Conservation (phyloP, 1,284 basidiomycete genomes). For the Tremellales sp. region DNA sequence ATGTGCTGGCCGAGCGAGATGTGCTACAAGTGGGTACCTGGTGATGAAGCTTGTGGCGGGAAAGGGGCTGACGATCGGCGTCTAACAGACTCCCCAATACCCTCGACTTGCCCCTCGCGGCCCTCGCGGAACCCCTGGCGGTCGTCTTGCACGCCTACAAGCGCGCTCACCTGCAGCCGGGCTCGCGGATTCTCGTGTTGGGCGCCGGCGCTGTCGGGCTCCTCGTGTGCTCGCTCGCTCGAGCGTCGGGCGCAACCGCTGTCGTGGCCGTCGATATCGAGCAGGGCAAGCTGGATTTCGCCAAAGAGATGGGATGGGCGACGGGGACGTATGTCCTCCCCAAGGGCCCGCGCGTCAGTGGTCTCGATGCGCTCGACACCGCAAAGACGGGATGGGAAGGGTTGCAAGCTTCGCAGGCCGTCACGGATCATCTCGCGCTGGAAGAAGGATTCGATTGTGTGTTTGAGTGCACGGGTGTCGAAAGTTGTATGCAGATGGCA, state of each 20-base stretch:
- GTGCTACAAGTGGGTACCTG: constrained; percentile 70
- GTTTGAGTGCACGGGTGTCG: constrained; percentile 92
- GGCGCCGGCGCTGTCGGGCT: constrained; percentile 91
- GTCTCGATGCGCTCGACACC: constrained; percentile 63
- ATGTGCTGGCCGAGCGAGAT: constrained; percentile 85
- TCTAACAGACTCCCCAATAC: constrained; percentile 65
- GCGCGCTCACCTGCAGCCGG: constrained; percentile 59
- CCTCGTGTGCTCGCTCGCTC: constrained; percentile 74
- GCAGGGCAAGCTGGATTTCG: constrained; percentile 71
- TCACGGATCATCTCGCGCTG: constrained; percentile 46
- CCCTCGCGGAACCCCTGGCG: constrained; percentile 85
- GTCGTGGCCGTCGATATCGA: constrained; percentile 84
- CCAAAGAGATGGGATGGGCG: constrained; percentile 68
- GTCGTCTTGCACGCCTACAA: constrained; percentile 80
- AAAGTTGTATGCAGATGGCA: constrained; percentile 81
- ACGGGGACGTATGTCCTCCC: constrained; percentile 68
- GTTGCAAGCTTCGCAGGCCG: constrained; percentile 26
- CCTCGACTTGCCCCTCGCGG: constrained; percentile 71
- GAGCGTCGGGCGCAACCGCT: constrained; percentile 63
- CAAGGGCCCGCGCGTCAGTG: constrained; percentile 47
- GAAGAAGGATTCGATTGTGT: constrained; percentile 83
- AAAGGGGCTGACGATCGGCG: constrained; percentile 1
- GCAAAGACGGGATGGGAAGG: constrained; percentile 61
- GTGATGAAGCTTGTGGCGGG: neutral
- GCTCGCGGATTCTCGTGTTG: constrained; percentile 75